Base-by-base conservation (phyloP, 202 grass and related monocot species). In the Brachypodium distachyon region DNA sequence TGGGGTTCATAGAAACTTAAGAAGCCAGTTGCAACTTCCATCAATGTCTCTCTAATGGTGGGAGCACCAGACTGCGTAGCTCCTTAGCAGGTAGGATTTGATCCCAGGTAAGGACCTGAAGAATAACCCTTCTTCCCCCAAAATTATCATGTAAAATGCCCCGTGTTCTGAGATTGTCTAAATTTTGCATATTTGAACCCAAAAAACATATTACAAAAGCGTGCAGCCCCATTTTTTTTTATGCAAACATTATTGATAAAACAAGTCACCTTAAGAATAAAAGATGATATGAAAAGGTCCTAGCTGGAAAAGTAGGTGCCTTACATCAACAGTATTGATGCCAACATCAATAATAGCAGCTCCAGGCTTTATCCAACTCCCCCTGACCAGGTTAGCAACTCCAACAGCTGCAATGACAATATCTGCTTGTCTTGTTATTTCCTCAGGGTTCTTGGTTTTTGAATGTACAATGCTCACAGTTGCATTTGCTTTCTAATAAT, bases 401-500 rank as follows among this genome's bases (percentile, higher is more conserved):
- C 96, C 96, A 87, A 77, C 89, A 79, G 96, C 96, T 40, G 91
- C 79, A 2, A 99, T 93, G 58, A 99, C 74, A 74, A 98, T 99
- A 87, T 95, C 96, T 12, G 82, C 96, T 72, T 99, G 96, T 43
- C 87, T 82, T 76, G 85, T 93, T 58, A 96, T 81, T 72, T 99
- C 87, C 75, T 93, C 92, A 38, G 92, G 96, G 39, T 83, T 88
- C 78, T 93, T 92, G n/a, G 96, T 99, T 71, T 96, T 48, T 17
- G 92, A 96, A 69, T 99, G 96, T 37, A 99, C 96, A 74, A 99
- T 99, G 77, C 87, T 99, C 34, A 99, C 82, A 34, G 96, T 99
- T 63, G 96, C 92, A 58, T 99, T 92, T 70, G 77, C 96, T 99
- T 99, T 99, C 96, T 99, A 83, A 70, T 63, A 81, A 71, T 58